These are phyloP conservation scores for Pestalotiopsis sp. DNA, from an alignment of 2,329 filamentous ascomycete genomes.

Conservation along the genomic window DNA sequence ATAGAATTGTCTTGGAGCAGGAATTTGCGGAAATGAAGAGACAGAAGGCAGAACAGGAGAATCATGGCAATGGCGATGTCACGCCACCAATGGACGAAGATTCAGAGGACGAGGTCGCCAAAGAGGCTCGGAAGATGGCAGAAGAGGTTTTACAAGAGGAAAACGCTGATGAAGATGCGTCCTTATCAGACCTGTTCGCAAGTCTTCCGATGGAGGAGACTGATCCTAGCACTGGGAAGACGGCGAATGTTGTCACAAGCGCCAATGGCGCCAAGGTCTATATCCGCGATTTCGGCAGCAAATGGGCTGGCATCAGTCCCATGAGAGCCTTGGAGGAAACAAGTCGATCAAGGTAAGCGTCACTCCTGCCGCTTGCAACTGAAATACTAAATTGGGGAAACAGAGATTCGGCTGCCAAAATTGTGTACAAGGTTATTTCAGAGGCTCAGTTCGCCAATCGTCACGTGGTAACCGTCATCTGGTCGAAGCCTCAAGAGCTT, in stretches of 20 bases:
- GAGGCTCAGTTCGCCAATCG: constrained; percentile 75
- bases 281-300: constrained; percentile 79
- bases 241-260: constrained; percentile 56
- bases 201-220: constrained; percentile 64
- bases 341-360: constrained; percentile 72
- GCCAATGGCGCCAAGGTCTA: constrained; percentile 58
- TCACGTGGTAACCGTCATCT: constrained; percentile 74
- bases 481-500: constrained; percentile 73
- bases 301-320: constrained; percentile 76
- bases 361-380: background rate
- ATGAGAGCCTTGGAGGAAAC: constrained; percentile 80
- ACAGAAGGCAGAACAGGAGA: constrained; percentile 37
- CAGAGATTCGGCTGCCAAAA: constrained; percentile 71
- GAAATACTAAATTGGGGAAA: constrained; percentile 9
- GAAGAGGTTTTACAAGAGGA: constrained; percentile 59
- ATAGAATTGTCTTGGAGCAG: constrained; percentile 62
- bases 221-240: constrained; percentile 61
- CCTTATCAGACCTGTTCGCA: constrained; percentile 59
- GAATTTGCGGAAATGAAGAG: constrained; percentile 58
- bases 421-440: constrained; percentile 72
- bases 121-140: constrained; percentile 61
- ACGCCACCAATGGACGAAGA: constrained; percentile 24
- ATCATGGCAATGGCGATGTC: constrained; percentile 32
- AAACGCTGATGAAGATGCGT: constrained; percentile 56
- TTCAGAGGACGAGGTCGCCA: constrained; percentile 48